Base-by-base conservation (phyloP, 1,139 yeast genomes). In the Saccharomyces hybrid region DNA sequence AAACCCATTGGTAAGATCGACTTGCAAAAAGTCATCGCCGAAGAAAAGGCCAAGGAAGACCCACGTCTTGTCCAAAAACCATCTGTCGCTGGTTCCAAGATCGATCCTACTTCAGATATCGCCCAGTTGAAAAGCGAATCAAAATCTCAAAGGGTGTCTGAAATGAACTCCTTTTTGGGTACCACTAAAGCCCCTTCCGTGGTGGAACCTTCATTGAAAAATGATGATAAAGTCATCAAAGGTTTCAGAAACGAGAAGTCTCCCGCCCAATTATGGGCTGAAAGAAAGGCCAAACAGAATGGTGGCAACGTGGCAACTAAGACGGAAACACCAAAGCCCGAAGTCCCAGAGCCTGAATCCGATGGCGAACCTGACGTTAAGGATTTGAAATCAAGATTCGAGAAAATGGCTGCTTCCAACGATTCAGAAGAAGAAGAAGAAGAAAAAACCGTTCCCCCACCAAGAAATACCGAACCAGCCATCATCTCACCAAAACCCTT, bases 201-300 rank as follows among this genome's bases (percentile, higher is more conserved):
- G 28, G 70, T 72, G 26, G 61, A 69, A 25, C 59, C 71, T 2
- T 66, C 72, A 32, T 67, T 65, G 53, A 72, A 70, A 49, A 68
- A 69, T 52, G 66, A 69, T 47, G 79, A 81, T 48, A 78, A 79
- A 56, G 73, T 81, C 7, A 78, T 79, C 47, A 84, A 87, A 50
- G 95, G 91, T 41, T 72, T 80, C 47, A 80, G 80, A 60, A 81
- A 79, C 56, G 97, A 96, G 57, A 88, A 88, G 73, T 87, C 96
- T 4, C 97, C 98, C 32, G 97, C 97, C 41, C 97, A 90, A 72
- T 67, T 88, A 41, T 90, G 97, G 97, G 97, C 97, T 25, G 97
- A 88, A 70, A 88, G 84, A 75, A 84, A 85, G 69, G 93, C 75
- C 63, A 75, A 20, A 20, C 59, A 47, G n/a, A 60, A 56, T 53